Evolutionary conservation across 2,329 filamentous ascomycete genomes (phyloP), one percentile per base, ranked within the genome.

Genomic region (Exserohilum turcica): DNA sequence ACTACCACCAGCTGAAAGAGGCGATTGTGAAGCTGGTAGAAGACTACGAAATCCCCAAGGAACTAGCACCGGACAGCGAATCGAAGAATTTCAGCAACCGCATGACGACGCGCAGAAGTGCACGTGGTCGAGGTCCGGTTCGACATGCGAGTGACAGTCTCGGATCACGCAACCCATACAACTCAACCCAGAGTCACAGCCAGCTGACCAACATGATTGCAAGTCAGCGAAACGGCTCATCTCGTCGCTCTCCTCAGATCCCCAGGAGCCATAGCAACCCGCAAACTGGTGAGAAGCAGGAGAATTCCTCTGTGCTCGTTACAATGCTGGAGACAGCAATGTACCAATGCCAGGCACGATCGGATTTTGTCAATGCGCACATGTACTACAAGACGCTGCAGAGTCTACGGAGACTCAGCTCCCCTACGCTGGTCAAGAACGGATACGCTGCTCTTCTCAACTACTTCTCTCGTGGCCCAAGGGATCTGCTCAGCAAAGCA

Each of bases 361-460:
- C 89, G 0, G 91, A 96, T 70, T 96, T 92, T 65, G 86, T 94
- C 43, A 88, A 88, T 27, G 89, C 91, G 1, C 90, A 95, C 63
- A 82, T 90, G 45, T 96, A 93, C 78, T 93, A 90, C 86, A 89
- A 88, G 69, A 92, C 91, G 0, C 77, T 93, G 24, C 86, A 90
- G 55, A 88, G 91, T 57, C 81, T 96, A 15, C 84, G 85, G 62
- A 82, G 81, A 48, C 74, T 89, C 50, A 80, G 78, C 36, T 86
- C 83, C 13, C 78, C 83, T 6, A 87, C 73, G 47, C 74, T 91
- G 27, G 84, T 84, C 19, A 81, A 82, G 48, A 82, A 91, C 67
- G 85, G 89, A 27, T 90, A 90, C 74, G 80, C 89, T 31, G 86
- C 86, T 59, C 78, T 92, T 61, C 76, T 91, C 54, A 84, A 90